Conservation (phyloP, 306 rosid species). For the Cyclanthera cordifolia region DNA sequence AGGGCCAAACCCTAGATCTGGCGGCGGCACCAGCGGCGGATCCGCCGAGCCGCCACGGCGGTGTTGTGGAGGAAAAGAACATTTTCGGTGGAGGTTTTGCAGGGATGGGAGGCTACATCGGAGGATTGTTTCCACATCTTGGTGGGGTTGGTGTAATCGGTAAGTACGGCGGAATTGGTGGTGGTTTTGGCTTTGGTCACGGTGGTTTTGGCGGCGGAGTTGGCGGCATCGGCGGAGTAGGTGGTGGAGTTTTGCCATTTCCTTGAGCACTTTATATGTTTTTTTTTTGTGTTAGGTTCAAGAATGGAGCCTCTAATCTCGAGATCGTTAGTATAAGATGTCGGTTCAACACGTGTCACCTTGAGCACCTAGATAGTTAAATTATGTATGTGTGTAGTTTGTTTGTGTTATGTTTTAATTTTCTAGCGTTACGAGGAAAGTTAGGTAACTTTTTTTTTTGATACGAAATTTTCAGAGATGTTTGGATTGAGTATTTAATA, state of each 20-base stretch:
- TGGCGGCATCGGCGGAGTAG: constrained; percentile 16
- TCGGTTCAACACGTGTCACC: too few relatives aligned
- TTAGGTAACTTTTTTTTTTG: background rate
- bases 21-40: constrained; percentile 30
- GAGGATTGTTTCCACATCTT: constrained; percentile 26
- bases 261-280: constrained; percentile 9
- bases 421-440: background rate
- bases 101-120: constrained; percentile 27
- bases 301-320: too few relatives aligned
- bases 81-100: constrained; percentile 53
- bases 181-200: background rate
- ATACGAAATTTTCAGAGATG: too few relatives aligned
- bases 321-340: too few relatives aligned
- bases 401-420: background rate
- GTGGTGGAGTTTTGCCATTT: constrained; percentile 9
- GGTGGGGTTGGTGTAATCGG: constrained; percentile 21
- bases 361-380: background rate
- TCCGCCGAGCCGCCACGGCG: background rate
- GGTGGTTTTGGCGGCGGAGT: constrained; percentile 9
- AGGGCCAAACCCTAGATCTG: constrained; percentile 19
- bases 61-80: constrained; percentile 38
- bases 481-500: too few relatives aligned
- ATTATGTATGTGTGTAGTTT: background rate
- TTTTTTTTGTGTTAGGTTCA: too few relatives aligned
- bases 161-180: constrained; percentile 15